phyloP scores from a whole-genome alignment of 345 rosid species.

The Arabis alpina region DNA sequence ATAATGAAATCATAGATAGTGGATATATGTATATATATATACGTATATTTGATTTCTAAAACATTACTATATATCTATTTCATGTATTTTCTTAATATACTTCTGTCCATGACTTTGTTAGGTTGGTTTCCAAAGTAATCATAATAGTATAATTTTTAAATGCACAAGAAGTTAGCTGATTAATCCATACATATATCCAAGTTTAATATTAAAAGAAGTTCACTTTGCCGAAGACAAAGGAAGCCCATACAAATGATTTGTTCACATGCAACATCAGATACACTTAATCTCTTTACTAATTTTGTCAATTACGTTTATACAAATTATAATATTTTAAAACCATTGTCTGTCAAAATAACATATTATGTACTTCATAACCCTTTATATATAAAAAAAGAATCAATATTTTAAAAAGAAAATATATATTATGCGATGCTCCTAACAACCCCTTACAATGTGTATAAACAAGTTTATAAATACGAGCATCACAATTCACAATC shows the following conservation, averaged over 20 bases:
- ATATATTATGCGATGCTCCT: slow-evolving; percentile 9
- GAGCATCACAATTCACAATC: slow-evolving; percentile 35
- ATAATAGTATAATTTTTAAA: not conserved
- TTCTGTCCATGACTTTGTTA: not conserved
- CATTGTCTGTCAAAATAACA: no score
- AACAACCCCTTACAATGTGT: slow-evolving; percentile 27
- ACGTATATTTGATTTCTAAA: not conserved
- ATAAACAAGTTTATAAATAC: slow-evolving; percentile 25
- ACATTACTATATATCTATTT: not conserved
- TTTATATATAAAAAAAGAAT: not conserved
- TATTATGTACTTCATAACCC: not conserved
- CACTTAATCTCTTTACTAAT: slow-evolving; percentile 32
- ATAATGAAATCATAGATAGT: no score
- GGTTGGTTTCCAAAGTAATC: slow-evolving; percentile 16
- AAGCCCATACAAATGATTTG: slow-evolving; percentile 77
- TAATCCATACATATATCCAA: slow-evolving; percentile 4
- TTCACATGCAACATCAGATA: slow-evolving; percentile 55
- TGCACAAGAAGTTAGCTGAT: slow-evolving; percentile 6
- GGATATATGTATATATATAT: not conserved
- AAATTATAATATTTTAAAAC: slow-evolving; percentile 9
- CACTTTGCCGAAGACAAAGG: slow-evolving; percentile 51
- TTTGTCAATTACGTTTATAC: not conserved
- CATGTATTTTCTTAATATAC: not conserved
- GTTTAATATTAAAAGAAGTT: slow-evolving; percentile 9
- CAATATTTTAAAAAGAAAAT: not conserved